phyloP scores from a whole-genome alignment of 805 yeast species.

The Saccharomycopsis fibuligera region DNA sequence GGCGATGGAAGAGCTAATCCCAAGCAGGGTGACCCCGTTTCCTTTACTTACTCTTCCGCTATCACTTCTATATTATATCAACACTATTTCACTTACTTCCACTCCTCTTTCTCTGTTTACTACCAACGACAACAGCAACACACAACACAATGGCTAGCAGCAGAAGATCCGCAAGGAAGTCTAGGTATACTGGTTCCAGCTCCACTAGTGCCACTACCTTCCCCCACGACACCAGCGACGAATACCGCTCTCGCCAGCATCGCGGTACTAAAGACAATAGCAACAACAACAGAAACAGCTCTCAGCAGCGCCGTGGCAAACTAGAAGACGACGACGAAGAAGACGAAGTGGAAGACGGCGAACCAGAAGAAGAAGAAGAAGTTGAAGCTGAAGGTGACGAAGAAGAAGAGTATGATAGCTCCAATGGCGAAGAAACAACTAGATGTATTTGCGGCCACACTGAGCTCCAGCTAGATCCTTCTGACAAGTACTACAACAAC shows the following conservation, averaged over 20 bases:
- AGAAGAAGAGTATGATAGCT: slow-evolving; percentile 3
- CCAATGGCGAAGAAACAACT: slow-evolving; percentile 31
- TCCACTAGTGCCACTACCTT: background rate
- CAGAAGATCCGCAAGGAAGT: background rate
- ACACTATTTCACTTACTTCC: no score
- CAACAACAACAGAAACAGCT: background rate
- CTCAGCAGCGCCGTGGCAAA: background rate
- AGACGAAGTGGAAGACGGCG: slow-evolving; percentile 2
- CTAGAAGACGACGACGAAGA: slow-evolving; percentile 3
- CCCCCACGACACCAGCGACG: background rate
- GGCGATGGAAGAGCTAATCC: no score
- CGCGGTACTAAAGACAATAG: background rate
- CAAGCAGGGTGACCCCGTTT: background rate
- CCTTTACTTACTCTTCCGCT: background rate
- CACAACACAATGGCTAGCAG: background rate
- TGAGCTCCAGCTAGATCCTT: slow-evolving; percentile 30
- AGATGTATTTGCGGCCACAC: slow-evolving; percentile 39
- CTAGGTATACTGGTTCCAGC: background rate
- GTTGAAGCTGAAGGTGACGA: slow-evolving; percentile 7
- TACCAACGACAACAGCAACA: background rate
- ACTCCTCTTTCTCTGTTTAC: background rate
- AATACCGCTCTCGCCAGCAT: background rate
- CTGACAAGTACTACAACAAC: slow-evolving; percentile 36
- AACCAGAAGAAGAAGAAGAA: slow-evolving; percentile 4
- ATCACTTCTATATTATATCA: background rate